Evolutionary conservation across 495 filamentous ascomycete genomes (phyloP).

Genomic region (Neurospora tetrasperma): DNA sequence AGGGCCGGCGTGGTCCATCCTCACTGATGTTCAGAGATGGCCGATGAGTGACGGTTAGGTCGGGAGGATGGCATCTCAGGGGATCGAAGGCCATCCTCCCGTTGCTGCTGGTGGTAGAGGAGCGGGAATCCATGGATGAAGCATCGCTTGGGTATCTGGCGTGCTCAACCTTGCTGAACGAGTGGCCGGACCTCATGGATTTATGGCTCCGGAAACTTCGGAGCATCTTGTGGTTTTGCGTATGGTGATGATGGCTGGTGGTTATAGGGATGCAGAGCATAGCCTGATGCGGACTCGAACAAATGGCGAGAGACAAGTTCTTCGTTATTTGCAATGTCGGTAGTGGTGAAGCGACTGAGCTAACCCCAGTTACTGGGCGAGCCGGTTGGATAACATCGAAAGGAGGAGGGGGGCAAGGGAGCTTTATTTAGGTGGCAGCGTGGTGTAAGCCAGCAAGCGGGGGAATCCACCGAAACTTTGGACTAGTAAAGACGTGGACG

Average conservation of each 20-base stretch:
- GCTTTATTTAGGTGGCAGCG: not conserved
- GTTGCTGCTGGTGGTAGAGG: conserved; percentile 19
- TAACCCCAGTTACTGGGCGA: not conserved
- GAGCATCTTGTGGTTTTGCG: conserved; percentile 16
- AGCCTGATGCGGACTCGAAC: not conserved
- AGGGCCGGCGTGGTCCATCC: conserved; percentile 12
- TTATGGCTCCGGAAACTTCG: conserved; percentile 25
- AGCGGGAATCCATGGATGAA: conserved; percentile 17
- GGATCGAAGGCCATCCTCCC: conserved; percentile 24
- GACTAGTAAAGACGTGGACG: not conserved
- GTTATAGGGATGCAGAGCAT: conserved; percentile 17
- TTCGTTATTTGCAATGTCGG: not conserved
- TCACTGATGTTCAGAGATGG: not conserved
- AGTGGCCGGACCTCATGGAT: conserved; percentile 9
- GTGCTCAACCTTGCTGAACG: conserved; percentile 10
- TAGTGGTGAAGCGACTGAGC: not conserved
- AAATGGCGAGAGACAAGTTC: not conserved
- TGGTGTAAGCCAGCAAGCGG: not conserved
- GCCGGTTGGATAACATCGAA: not conserved
- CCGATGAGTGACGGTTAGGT: conserved; percentile 1
- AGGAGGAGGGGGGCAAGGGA: not conserved
- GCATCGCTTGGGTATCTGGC: conserved; percentile 15
- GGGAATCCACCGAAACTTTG: not conserved
- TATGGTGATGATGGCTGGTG: conserved; percentile 6
- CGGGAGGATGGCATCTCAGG: conserved; percentile 23